A percentile compares a stretch with the other conserved stretches of the same genome.
These are phyloP conservation scores for Fraxinus floribunda DNA, from an alignment of 305 asterid species.

Conservation along the genomic window DNA sequence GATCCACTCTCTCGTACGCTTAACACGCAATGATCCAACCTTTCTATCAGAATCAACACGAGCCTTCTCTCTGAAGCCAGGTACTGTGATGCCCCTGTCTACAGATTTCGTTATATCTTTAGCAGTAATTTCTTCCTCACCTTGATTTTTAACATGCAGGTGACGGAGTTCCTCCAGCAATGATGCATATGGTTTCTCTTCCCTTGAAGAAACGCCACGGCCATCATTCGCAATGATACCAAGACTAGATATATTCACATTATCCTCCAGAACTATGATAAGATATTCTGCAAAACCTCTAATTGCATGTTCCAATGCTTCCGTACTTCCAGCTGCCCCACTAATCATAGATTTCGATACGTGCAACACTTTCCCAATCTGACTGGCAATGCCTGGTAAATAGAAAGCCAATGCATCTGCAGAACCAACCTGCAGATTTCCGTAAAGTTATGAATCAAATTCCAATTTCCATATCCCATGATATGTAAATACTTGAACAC, in stretches of 20 bases:
- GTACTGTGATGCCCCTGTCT: conserved; percentile 26
- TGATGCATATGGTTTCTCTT: conserved; percentile 58
- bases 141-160: conserved; percentile 48
- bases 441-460: conserved; percentile 16
- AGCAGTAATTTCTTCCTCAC: conserved; percentile 24
- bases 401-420: conserved; percentile 94
- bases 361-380: conserved; percentile 81
- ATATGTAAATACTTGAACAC: not conserved
- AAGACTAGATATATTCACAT: conserved; percentile 34
- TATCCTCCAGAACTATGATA: conserved; percentile 65
- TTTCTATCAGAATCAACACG: conserved; percentile 25
- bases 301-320: conserved; percentile 75
- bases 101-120: conserved; percentile 35
- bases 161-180: conserved; percentile 74
- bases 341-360: conserved; percentile 76
- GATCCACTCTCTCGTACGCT: conserved; percentile 75
- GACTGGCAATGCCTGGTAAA: conserved; percentile 93
- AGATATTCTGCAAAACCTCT: conserved; percentile 80
- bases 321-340: conserved; percentile 89
- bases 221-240: conserved; percentile 29
- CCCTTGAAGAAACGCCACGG: conserved; percentile 27
- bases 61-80: conserved; percentile 33
- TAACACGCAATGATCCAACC: conserved; percentile 58
- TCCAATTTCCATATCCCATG: not conserved
- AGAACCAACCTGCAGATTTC: conserved; percentile 77